These are phyloP conservation scores for Pistacia vera DNA, from an alignment of 345 rosid species.

Conservation along the genomic window DNA sequence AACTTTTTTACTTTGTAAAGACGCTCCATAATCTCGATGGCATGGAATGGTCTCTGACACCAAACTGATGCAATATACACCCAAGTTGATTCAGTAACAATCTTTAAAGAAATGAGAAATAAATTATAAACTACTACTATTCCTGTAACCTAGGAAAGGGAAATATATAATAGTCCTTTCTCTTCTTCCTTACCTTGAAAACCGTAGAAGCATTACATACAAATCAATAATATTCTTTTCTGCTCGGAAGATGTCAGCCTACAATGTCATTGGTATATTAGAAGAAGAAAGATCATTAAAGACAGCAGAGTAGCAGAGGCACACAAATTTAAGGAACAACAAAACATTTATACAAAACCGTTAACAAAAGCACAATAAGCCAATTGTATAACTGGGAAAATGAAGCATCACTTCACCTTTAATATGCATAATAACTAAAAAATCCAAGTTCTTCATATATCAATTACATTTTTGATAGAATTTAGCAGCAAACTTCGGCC, in stretches of 20 bases:
- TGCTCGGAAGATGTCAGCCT: constrained; percentile 91
- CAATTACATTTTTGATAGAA: not conserved
- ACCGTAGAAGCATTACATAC: constrained; percentile 90
- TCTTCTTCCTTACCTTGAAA: constrained; percentile 68
- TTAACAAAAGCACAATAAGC: not conserved
- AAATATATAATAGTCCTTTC: not conserved
- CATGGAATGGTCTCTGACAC: constrained; percentile 90
- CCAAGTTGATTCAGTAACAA: constrained; percentile 11
- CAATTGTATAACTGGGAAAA: not conserved
- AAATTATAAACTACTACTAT: not conserved
- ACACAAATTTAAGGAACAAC: not conserved
- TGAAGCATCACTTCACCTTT: not conserved
- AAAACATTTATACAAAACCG: not conserved
- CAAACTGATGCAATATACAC: constrained; percentile 60
- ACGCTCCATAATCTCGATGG: constrained; percentile 74
- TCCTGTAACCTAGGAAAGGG: not conserved
- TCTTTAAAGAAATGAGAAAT: constrained; percentile 5
- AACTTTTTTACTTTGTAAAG: constrained; percentile 48
- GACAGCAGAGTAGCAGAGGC: not conserved
- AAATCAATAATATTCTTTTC: constrained; percentile 90
- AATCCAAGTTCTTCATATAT: not conserved
- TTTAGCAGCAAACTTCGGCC: too few relatives aligned
- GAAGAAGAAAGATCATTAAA: not conserved
- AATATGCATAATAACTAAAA: not conserved
- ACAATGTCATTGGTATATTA: constrained; percentile 24